Base-by-base conservation (phyloP, 2,329 filamentous ascomycete genomes). In the Fusarium praegraminearum region DNA sequence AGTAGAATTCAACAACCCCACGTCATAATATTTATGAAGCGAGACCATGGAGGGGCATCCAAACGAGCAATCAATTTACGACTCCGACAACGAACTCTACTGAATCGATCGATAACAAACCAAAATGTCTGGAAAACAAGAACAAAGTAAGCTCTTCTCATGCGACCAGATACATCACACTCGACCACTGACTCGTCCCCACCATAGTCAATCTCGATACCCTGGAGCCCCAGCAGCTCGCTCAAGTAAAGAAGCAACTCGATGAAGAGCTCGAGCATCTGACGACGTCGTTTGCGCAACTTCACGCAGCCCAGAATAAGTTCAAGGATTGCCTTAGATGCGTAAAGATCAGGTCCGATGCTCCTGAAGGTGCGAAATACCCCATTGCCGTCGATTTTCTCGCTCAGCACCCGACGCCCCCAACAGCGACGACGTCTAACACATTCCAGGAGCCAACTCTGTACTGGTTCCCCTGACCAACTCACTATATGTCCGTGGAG, bases 261-360 rank as follows among this genome's bases (percentile, higher is more conserved):
- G 95, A 97, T 80, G 91, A 96, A 76, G 96, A 99, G 82, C 91
- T 99, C 71, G 93, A 97, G 79, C 95, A 98, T 83, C 89, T 99
- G 72, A 97, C 93, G 3, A 88, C 85, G 60, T 98, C 96, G 12
- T 97, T 97, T 83, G 87, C 91, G 52, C 96, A 97, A 79, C 89
- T 99, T 3, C 93, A 94, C 70, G 90, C 91, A 54, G 96, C 96
- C 4, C 96, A 98, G 79, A 87, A 89, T 56, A 97, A 97, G 79
- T 99, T 99, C 83, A 88, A 89, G 58, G 95, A 98, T 77, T 99
- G 96, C 76, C 86, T 97, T 36, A 87, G 87, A 52, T 93, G 92
- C 54, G 92, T 99, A 24, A 82, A 86, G 75, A 78, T 80, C 59
- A 73, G 82, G 58, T 75, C 72, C n/a, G 57, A 67, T 32, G 73